Conservation (phyloP, 164 flowering plant species). For the Vitis vinifera region ASM3070453v1 NC_081807.1:3035501-3036000, state of each 20-base stretch:
- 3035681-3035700: conserved; percentile 40
- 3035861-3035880: conserved; percentile 48
- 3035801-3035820: conserved; percentile 54
- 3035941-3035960: conserved; percentile 42
- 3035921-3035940: conserved; percentile 52
- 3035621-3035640: conserved; percentile 44
- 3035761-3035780: conserved; percentile 54
- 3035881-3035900: conserved; percentile 54
- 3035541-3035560: conserved; percentile 54
- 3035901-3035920: conserved; percentile 50
- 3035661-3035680: conserved; percentile 46
- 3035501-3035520: conserved; percentile 47
- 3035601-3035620: conserved; percentile 42
- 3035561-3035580: conserved; percentile 53
- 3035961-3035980: conserved; percentile 47
- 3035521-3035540: conserved; percentile 51
- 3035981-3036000: conserved; percentile 10
- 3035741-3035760: conserved; percentile 49
- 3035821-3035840: conserved; percentile 50
- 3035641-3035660: conserved; percentile 40
- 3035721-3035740: conserved; percentile 41
- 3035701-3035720: conserved; percentile 34
- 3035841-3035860: conserved; percentile 34
- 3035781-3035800: conserved; percentile 51
- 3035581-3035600: conserved; percentile 46